Percentiles rank a stretch among this genome's conserved stretches.
These are phyloP conservation scores for Somion occarium DNA, from an alignment of 1,284 basidiomycete species.

Conservation along the genomic window DNA sequence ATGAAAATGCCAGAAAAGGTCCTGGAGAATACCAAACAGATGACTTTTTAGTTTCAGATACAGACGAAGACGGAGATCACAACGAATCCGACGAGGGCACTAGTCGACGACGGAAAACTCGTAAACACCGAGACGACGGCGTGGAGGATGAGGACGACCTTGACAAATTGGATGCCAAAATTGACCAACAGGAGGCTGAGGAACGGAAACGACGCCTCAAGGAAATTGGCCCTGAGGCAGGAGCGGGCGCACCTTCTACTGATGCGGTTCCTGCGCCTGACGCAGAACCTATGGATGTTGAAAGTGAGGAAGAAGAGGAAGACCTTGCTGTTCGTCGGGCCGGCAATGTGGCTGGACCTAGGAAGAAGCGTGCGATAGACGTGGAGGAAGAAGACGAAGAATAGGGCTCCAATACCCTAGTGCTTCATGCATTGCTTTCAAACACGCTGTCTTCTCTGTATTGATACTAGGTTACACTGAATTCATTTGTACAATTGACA, in stretches of 20 bases:
- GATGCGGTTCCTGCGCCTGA: conserved; percentile 17
- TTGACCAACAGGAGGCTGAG: conserved; percentile 45
- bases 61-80: conserved; percentile 54
- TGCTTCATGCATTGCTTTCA: too few relatives aligned
- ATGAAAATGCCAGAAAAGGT: conserved; percentile 41
- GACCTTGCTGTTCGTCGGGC: conserved; percentile 57
- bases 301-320: conserved; percentile 71
- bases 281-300: conserved; percentile 68
- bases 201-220: conserved; percentile 36
- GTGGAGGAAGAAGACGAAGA: conserved; percentile 63
- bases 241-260: conserved; percentile 9
- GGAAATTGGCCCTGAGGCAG: conserved; percentile 15
- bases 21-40: conserved; percentile 73
- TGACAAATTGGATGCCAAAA: conserved; percentile 65
- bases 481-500: too few relatives aligned
- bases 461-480: too few relatives aligned
- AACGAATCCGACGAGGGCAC: conserved; percentile 32
- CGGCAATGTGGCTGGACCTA: conserved; percentile 41
- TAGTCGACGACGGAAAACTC: conserved; percentile 31
- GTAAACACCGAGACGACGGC: conserved; percentile 35
- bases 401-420: conserved; percentile 30
- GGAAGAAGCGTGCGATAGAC: conserved; percentile 52
- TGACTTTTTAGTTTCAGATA: conserved; percentile 77
- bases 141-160: conserved; percentile 52
- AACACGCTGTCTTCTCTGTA: too few relatives aligned